Evolutionary conservation across 306 rosid genomes (phyloP).

Genomic region (Heteromeles arbutifolia): DNA sequence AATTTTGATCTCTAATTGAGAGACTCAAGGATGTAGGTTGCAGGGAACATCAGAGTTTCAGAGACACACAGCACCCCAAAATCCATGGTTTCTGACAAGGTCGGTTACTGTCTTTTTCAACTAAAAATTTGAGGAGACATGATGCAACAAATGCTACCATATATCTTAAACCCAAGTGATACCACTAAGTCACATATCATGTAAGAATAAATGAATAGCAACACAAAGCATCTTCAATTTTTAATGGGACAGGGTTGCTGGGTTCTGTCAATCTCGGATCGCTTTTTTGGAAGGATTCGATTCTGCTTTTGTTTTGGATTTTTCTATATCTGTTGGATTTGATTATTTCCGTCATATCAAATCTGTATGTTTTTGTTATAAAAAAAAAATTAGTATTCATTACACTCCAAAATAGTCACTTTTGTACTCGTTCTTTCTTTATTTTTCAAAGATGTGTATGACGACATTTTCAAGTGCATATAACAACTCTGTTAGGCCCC

Average conservation of each 20-base stretch:
- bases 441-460: background rate
- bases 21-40: background rate
- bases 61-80: background rate
- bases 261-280: background rate
- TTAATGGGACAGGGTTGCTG: background rate
- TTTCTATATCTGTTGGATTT: background rate
- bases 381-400: no score
- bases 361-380: no score
- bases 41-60: background rate
- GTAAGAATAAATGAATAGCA: background rate
- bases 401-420: background rate
- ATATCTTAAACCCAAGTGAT: background rate
- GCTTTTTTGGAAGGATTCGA: background rate
- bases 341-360: no score
- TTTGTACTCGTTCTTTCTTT: background rate
- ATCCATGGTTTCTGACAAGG: slow-evolving; percentile 3
- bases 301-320: background rate
- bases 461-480: background rate
- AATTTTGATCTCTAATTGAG: slow-evolving; percentile 11
- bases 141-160: background rate
- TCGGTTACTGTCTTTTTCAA: slow-evolving; percentile 3
- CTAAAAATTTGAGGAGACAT: background rate
- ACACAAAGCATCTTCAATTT: background rate
- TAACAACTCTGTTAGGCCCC: background rate
- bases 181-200: background rate